Evolutionary conservation across 352 stramenopile genomes (phyloP), one percentile per base, ranked within the genome.

Genomic region (Pythium dissimile): DNA sequence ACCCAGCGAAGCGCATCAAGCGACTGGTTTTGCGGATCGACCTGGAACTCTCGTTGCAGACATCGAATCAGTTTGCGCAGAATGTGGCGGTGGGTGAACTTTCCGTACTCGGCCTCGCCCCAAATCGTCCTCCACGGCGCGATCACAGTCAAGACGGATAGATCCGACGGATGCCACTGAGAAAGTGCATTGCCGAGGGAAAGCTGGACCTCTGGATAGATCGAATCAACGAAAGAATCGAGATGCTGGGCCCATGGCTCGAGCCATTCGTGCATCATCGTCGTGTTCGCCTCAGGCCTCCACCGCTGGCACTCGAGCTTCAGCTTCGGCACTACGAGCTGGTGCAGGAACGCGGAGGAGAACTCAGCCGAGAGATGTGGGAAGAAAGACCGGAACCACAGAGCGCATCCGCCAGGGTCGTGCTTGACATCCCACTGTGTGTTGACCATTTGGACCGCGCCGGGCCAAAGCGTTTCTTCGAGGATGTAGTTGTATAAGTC

Each of bases 41-140:
- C 68, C 32, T 82, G 55, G 34, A 96, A 91, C 27, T 94, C 83
- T n/a, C 84, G 75, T 15, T 94, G 77, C 16, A 95, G 73, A 53
- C 72, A 87, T 3, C 84, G 75, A 27, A 87, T 73, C 15, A 95
- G 61, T 64, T 91, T 93, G 15, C 73, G 76, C 4, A 88, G 52
- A 23, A 95, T 84, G 43, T 91, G 72, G 18, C 82, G 78, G 57
- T 94, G 77, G 0, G 84, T 93, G 45, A 95, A 94, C 58, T 92
- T 87, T 12, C 69, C 80, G 55, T 91, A 94, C 20, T 93, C 82
- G n/a, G 72, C 65, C 52, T 92, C 78, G 0, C 75, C 73, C 86
- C 86, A 95, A 5, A 89, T 62, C 1, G 69, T 54, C 50, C 80
- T 76, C 86, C 84, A 95, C 23, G 84, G 80, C 26, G 72, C 65